phyloP scores from a whole-genome alignment of 345 rosid genomes.

The Carallia pectinifolia region DNA sequence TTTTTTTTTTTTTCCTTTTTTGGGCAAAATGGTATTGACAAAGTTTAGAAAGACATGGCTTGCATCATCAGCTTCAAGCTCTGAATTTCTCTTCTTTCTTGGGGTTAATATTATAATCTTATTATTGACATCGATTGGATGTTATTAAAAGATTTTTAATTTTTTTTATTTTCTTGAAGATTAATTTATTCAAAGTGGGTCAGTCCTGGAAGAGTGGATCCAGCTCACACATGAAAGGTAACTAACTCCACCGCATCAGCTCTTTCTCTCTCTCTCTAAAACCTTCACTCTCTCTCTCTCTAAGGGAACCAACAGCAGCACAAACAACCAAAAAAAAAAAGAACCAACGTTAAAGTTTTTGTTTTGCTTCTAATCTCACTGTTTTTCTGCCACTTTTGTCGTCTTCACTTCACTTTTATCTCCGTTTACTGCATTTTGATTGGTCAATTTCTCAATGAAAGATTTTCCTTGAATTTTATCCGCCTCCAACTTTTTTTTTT shows the following conservation, averaged over 20 bases:
- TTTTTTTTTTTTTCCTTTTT: not conserved
- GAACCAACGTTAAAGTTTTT: not conserved
- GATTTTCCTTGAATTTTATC: not conserved
- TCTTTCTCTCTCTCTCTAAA: not conserved
- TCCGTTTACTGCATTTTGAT: not conserved
- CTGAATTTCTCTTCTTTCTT: conserved; percentile 35
- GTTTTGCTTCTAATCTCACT: conserved; percentile 19
- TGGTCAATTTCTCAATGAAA: not conserved
- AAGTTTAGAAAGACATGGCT: conserved; percentile 37
- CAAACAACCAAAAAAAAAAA: not conserved
- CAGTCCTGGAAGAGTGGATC: conserved; percentile 71
- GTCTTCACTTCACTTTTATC: not conserved
- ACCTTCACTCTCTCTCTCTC: not conserved
- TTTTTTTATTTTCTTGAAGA: not conserved
- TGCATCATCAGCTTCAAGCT: conserved; percentile 45
- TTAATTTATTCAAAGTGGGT: conserved; percentile 42
- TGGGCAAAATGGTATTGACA: conserved; percentile 32
- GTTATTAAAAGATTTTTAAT: conserved; percentile 9
- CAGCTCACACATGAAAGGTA: conserved; percentile 61
- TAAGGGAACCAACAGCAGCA: conserved; percentile 21
- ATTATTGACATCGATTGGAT: too few relatives aligned
- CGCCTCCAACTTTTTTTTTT: too few relatives aligned
- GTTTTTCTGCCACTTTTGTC: conserved; percentile 2
- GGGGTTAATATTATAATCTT: not conserved
- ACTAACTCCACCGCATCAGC: conserved; percentile 38